Base-by-base conservation (phyloP, 2,329 filamentous ascomycete genomes). In the Metarhizium brunneum region DNA sequence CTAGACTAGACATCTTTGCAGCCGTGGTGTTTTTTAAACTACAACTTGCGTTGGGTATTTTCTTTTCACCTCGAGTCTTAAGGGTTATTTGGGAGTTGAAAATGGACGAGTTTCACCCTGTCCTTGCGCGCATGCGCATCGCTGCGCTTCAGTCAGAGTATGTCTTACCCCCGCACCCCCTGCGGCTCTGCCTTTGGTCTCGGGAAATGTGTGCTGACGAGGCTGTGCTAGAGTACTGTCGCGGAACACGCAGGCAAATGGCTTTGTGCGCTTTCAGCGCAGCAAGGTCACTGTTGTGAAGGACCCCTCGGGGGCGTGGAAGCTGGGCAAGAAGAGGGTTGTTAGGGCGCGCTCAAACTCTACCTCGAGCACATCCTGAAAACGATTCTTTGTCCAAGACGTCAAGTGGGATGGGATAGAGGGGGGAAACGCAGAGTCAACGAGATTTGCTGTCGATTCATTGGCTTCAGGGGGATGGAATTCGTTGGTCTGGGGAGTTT, bases 81-180 rank as follows among this genome's bases (percentile, higher is more conserved):
- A 25, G 25, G 25, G 25, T 25, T 25, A 25, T 25, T 25, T 25
- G 3, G 25, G 25, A 25, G 25, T 25, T 25, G 25, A 35, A 11
- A 35, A 57, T 57, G 56, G 56, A 57, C 20, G 45, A 53, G 16
- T 55, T 55, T 18, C 72, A 74, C 58, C 63, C 67, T 40, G 68
- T 73, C 42, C 63, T 80, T 40, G 69, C 72, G 55, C 73, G 75
- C 53, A 68, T 79, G 57, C 75, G 76, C 59, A 73, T 80, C 58
- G 76, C 75, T 32, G 69, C 77, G 32, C 64, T 78, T 40, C 73
- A 76, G 64, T 72, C 71, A 48, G 67, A 76, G 76, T 79, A 66
- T 62, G 76, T 72, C 25, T 47, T 20, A 4, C 2, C n/a, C 10
- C 20, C 49, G 0, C 32, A 6, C 6, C 32, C 2, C 32, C 7